These are phyloP conservation scores for Madurella fahalii DNA, from an alignment of 2,329 filamentous ascomycete genomes.

Conservation along the genomic window DNA sequence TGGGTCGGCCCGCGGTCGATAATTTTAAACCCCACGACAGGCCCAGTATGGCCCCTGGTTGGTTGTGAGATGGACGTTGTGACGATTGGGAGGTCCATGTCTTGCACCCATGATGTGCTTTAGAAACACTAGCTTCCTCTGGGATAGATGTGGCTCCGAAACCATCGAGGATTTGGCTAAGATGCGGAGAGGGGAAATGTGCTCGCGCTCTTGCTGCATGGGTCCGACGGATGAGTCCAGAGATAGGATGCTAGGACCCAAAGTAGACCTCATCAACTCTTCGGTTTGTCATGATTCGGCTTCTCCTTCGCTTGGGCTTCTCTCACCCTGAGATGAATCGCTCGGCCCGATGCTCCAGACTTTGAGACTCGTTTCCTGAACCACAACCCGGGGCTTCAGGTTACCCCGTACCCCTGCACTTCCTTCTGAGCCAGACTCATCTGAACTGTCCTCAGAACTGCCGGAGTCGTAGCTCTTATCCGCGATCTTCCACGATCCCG, in stretches of 20 bases:
- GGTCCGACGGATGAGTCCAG: too few relatives aligned
- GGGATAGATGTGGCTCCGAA: neutral
- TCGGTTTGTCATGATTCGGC: neutral
- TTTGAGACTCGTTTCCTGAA: slow-evolving; percentile 43
- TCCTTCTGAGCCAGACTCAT: slow-evolving; percentile 8
- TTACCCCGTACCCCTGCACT: neutral
- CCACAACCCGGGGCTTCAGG: slow-evolving; percentile 11
- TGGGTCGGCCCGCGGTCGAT: slow-evolving; percentile 36
- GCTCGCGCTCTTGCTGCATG: too few relatives aligned
- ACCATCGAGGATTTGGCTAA: neutral
- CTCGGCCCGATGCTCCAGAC: slow-evolving; percentile 34
- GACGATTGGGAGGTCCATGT: too few relatives aligned
- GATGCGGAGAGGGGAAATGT: too few relatives aligned
- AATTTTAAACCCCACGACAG: slow-evolving; percentile 6
- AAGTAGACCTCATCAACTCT: neutral
- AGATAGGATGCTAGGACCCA: too few relatives aligned
- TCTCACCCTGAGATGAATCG: slow-evolving; percentile 4
- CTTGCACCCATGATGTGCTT: neutral
- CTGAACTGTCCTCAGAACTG: slow-evolving; percentile 10
- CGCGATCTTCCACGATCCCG: slow-evolving; percentile 47
- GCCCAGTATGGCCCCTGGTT: too few relatives aligned
- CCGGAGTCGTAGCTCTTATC: slow-evolving; percentile 24
- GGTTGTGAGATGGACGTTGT: too few relatives aligned
- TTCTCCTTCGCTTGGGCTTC: neutral
- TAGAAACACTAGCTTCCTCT: slow-evolving; percentile 6